These are phyloP conservation scores for Lobosporangium transversale DNA, from an alignment of 192 early-diverging fungal species.

Conservation along the genomic window DNA sequence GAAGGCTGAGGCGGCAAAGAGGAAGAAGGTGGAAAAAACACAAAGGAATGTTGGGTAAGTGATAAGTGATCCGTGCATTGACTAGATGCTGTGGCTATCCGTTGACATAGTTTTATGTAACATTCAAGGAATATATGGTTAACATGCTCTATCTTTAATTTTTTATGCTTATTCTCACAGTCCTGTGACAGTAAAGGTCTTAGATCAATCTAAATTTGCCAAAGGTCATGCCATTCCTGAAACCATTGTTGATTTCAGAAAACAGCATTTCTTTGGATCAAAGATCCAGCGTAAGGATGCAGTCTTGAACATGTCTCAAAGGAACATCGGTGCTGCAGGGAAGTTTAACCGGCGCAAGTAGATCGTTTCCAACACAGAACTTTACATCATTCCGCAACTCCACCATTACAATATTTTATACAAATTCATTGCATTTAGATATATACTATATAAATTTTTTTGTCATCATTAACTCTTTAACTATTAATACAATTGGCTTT, in stretches of 20 bases:
- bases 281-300: conserved; percentile 45
- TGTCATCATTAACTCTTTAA: too few species aligned
- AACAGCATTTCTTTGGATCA: conserved; percentile 37
- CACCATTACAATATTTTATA: too few species aligned
- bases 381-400: too few species aligned
- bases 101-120: too few species aligned
- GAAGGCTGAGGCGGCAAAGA: conserved; percentile 30
- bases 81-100: too few species aligned
- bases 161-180: conserved; percentile 6
- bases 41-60: conserved; percentile 50
- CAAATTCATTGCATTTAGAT: not conserved
- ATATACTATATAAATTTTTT: too few species aligned
- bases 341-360: conserved; percentile 39
- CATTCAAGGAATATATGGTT: too few species aligned
- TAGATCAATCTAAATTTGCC: conserved; percentile 31
- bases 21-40: conserved; percentile 40
- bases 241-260: conserved; percentile 40
- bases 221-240: conserved; percentile 44
- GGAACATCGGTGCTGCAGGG: conserved; percentile 15
- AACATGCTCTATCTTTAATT: not conserved
- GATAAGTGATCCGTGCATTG: too few species aligned
- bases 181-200: conserved; percentile 47
- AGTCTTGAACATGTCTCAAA: conserved; percentile 24
- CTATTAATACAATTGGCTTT: too few species aligned
- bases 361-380: not conserved